Base-by-base conservation (phyloP, 1,284 basidiomycete species). In the Cronartium ribicola region DNA sequence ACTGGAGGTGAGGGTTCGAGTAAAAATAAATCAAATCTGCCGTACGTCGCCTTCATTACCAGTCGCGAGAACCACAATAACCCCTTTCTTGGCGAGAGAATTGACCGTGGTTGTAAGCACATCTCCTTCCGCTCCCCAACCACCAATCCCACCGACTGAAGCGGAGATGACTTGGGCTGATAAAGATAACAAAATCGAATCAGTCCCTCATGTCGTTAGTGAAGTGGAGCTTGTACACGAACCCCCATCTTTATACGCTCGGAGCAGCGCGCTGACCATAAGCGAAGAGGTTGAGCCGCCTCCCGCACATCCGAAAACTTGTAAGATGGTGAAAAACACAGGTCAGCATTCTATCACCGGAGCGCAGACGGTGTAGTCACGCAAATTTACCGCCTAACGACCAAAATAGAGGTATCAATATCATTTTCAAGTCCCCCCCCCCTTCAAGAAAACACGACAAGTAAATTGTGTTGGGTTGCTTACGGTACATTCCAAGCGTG, bases 21-120 rank as follows among this genome's bases (percentile, higher is more conserved):
- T 39, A 10, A 48, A 44, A 37, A 5, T 5, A 11, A 10, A 2
- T 13, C 8, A n/a, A 10, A 10, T 29, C 17, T 36, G 41, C 48
- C 65, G 51, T 7, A 74, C 72, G 17, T 39, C 39, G 51, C 72
- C 72, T 74, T 74, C 72, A 62, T 74, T 74, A 10, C 72, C 72
- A 17, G 64, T 65, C 20, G 71, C 55, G 44, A 65, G 36, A 40
- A 73, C 43, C 10, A 73, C 61, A 39, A 66, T 61, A 7, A 55
- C 57, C 14, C 48, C 57, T n/a, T 74, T 67, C 39, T 46, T 67
- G 2, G 59, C 22, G 13, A 66, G 43, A 29, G 55, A 46, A 66
- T 61, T 61, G 36, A 67, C 65, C 7, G 65, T 44, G 41, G 66
- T 60, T 37, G 44, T 60, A n/a, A 74, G 57, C 8, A 67, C 39